Evolutionary conservation across 768 basidiomycete species (phyloP).

Genomic region (Boletus vinaceobasis): DNA sequence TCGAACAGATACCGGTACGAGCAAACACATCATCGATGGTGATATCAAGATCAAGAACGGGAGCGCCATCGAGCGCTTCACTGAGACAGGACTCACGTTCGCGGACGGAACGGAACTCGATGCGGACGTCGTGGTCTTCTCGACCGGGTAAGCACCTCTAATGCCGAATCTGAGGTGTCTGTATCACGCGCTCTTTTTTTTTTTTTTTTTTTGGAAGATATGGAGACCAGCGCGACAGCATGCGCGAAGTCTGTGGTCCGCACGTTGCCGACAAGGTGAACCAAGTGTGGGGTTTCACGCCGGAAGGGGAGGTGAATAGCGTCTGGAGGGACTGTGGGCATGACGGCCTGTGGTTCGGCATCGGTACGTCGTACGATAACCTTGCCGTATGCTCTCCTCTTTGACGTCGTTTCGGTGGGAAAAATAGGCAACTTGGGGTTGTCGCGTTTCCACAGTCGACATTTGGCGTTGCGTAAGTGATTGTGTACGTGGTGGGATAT

Average conservation of each 20-base stretch:
- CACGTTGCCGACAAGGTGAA: slow-evolving; percentile 44
- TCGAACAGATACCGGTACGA: slow-evolving; percentile 36
- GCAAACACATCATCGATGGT: slow-evolving; percentile 43
- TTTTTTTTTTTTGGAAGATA: too few relatives aligned
- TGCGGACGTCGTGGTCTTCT: slow-evolving; percentile 33
- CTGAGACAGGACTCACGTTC: slow-evolving; percentile 29
- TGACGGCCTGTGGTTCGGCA: slow-evolving; percentile 34
- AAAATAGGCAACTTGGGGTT: slow-evolving; percentile 22
- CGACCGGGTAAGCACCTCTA: slow-evolving; percentile 23
- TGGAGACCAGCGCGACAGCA: slow-evolving; percentile 40
- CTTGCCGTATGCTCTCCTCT: too few relatives aligned
- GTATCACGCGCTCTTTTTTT: too few relatives aligned
- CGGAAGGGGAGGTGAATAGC: slow-evolving; percentile 57
- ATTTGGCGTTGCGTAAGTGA: slow-evolving; percentile 30
- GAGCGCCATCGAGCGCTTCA: slow-evolving; percentile 30
- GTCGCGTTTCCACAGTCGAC: slow-evolving; percentile 30
- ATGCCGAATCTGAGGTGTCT: not conserved
- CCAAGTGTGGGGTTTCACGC: slow-evolving; percentile 58
- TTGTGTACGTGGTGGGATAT: not conserved
- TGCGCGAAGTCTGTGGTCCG: slow-evolving; percentile 45
- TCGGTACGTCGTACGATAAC: slow-evolving; percentile 17
- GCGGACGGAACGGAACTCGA: slow-evolving; percentile 29
- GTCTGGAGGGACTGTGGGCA: slow-evolving; percentile 32
- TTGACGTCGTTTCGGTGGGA: not conserved
- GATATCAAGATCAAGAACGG: slow-evolving; percentile 52